Conservation (phyloP, 2,329 filamentous ascomycete genomes). For the Penicillium frequentans region DNA sequence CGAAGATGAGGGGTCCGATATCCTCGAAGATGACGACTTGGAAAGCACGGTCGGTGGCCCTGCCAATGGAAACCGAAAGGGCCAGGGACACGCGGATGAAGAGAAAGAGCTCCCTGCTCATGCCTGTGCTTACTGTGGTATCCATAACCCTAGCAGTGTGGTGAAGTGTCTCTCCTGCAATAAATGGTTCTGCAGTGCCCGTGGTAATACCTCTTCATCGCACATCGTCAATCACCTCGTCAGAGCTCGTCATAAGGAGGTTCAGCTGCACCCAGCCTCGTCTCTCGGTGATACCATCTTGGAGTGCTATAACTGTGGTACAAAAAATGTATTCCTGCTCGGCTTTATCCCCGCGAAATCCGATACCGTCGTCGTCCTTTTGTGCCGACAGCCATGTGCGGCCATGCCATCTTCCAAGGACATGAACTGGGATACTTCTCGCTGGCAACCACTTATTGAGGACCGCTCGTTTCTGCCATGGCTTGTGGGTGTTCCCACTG, state of each 20-base stretch:
- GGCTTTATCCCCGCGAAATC: conserved; percentile 99
- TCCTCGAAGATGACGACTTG: conserved; percentile 77
- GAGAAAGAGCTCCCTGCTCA: conserved; percentile 90
- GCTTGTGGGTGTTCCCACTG: conserved; percentile 85
- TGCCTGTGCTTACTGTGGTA: conserved; percentile 97
- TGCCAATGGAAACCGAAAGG: conserved; percentile 70
- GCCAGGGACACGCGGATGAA: conserved; percentile 63
- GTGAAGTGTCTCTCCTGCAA: conserved; percentile 94
- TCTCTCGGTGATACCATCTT: conserved; percentile 92
- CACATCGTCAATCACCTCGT: conserved; percentile 99
- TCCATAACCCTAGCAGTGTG: conserved; percentile 91
- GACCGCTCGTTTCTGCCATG: conserved; percentile 92
- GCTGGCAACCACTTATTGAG: conserved; percentile 96
- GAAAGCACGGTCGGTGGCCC: conserved; percentile 78
- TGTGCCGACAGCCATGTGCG: conserved; percentile 95
- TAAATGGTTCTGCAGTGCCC: conserved; percentile 99
- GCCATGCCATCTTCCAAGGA: conserved; percentile 95
- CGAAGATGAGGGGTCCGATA: conserved; percentile 85
- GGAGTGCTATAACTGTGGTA: conserved; percentile 98
- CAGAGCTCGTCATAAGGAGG: conserved; percentile 95
- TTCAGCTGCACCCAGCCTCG: conserved; percentile 91
- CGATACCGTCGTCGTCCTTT: conserved; percentile 92
- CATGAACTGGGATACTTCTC: conserved; percentile 98
- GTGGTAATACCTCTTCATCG: conserved; percentile 92
- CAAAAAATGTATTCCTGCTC: conserved; percentile 97